Evolutionary conservation across 202 grass and related monocot genomes (phyloP), one percentile per base, ranked within the genome.

Genomic region (Schoenoplectus triqueter): DNA sequence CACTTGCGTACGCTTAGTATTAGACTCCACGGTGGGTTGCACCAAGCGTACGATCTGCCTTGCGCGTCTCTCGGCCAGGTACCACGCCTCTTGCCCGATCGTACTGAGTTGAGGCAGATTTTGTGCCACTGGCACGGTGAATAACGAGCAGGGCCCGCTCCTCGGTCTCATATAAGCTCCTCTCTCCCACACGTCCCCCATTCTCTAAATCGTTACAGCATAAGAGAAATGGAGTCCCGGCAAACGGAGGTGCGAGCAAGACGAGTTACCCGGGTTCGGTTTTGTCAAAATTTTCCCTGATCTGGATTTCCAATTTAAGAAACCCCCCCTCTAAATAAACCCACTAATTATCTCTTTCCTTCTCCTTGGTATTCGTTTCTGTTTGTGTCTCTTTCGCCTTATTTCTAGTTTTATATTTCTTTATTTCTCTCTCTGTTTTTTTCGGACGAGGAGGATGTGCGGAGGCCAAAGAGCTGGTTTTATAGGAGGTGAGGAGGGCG

Each of bases 11-110:
- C 93, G 88, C 50, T 89, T 89, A n/a, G 72, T 76, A 59, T 95
- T 88, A 6, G 95, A 95, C 41, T 82, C 92, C 66, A 73, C 74
- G 59, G 91, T 95, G 54, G 95, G 95, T 84, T 84, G 93, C 57
- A 92, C 90, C 87, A 86, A 81, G 31, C 83, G 74, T 2, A 95
- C 47, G 55, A 98, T 90, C 86, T 93, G 89, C 10, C 15, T 52
- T 14, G 92, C 92, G 20, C 66, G 86, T n/a, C 6, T 69, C 85
- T 84, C 92, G 1, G 91, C 92, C 20, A 6, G 10, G 61, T 54
- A 44, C 65, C 85, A 41, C 7, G 76, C 73, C 49, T 62, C 84
- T 1, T 72, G 3, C 5, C 66, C 59, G 48, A 92, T 87, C 49
- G 50, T 77, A 22, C 31, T 50, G 2, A 57, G 63, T 7, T 44